A percentile compares a stretch with the other conserved stretches of the same genome.
These are phyloP conservation scores for Gonapodya prolifera DNA, from an alignment of 192 early-diverging fungal genomes.

Conservation along the genomic window DNA sequence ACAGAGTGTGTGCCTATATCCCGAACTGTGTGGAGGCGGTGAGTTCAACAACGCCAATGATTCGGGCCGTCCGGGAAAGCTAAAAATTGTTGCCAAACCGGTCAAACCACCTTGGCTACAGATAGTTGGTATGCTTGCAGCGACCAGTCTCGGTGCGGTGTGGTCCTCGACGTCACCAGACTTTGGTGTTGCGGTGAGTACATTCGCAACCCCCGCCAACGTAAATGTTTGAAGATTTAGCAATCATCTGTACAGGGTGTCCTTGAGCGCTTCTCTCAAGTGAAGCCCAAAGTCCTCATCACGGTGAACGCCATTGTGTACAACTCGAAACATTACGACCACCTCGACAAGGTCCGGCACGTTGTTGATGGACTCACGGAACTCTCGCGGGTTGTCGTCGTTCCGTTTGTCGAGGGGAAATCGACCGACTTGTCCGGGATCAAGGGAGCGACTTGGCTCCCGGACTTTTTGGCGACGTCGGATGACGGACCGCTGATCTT, in stretches of 20 bases:
- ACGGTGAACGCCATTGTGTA: slow-evolving; percentile 85
- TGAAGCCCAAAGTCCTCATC: slow-evolving; percentile 79
- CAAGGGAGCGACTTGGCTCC: slow-evolving; percentile 32
- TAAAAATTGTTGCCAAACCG: neutral
- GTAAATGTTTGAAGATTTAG: neutral
- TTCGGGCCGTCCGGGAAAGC: neutral
- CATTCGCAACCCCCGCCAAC: neutral
- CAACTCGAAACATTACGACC: slow-evolving; percentile 74
- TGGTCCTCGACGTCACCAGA: slow-evolving; percentile 93
- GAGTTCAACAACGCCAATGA: slow-evolving; percentile 25
- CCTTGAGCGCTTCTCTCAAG: slow-evolving; percentile 84
- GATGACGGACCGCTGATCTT: slow-evolving; percentile 38
- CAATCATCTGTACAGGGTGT: slow-evolving; percentile 42
- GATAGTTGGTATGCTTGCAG: slow-evolving; percentile 38
- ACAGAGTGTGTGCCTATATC: slow-evolving; percentile 79
- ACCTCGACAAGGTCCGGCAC: slow-evolving; percentile 56
- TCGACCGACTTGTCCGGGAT: neutral
- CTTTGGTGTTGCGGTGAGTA: slow-evolving; percentile 69
- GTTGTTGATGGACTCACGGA: slow-evolving; percentile 53
- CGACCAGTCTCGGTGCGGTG: slow-evolving; percentile 72
- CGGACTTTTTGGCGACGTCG: slow-evolving; percentile 8
- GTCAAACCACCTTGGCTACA: no score
- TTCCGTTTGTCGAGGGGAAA: slow-evolving; percentile 49
- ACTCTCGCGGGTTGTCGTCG: slow-evolving; percentile 62
- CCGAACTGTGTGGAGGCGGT: slow-evolving; percentile 79